Conservation (phyloP, 2,329 filamentous ascomycete genomes). For the Calonectria henricotiae region DNA sequence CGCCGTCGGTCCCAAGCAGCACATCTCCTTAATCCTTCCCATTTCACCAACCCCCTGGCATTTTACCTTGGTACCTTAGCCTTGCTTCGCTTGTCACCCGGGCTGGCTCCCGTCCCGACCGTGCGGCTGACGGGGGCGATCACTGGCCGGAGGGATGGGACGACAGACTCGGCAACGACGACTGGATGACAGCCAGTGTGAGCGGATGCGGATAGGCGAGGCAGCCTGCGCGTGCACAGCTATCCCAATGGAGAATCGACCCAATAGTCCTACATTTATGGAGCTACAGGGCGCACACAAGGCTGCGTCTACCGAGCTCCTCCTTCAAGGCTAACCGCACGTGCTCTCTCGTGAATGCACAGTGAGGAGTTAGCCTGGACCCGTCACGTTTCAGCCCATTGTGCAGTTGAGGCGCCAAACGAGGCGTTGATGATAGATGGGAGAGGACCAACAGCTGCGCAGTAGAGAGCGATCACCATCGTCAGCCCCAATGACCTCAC, state of each 20-base stretch:
- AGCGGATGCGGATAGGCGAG: not conserved
- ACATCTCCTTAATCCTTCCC: conserved; percentile 15
- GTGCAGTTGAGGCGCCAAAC: conserved; percentile 19
- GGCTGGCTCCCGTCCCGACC: conserved; percentile 38
- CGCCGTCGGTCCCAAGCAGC: conserved; percentile 26
- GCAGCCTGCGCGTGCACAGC: not conserved
- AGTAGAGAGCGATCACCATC: conserved; percentile 26
- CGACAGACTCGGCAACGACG: not conserved
- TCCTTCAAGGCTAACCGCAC: conserved; percentile 9
- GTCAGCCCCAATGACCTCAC: conserved; percentile 8
- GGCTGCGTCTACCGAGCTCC: conserved; percentile 1
- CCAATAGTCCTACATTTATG: not conserved
- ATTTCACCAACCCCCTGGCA: conserved; percentile 22
- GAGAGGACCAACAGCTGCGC: conserved; percentile 10
- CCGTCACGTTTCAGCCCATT: conserved; percentile 23
- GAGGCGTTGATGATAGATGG: conserved; percentile 24
- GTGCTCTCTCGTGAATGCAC: not conserved
- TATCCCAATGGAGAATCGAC: conserved; percentile 13
- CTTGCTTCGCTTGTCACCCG: conserved; percentile 22
- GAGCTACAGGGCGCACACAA: not conserved
- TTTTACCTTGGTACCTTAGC: conserved; percentile 1
- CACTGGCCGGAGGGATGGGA: conserved; percentile 10
- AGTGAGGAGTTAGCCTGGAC: conserved; percentile 1
- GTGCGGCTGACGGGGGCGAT: conserved; percentile 36
- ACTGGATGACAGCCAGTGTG: conserved; percentile 2